These are phyloP conservation scores for Bolboschoenus planiculmis DNA, from an alignment of 176 grass and related monocot species.

Conservation along the genomic window DNA sequence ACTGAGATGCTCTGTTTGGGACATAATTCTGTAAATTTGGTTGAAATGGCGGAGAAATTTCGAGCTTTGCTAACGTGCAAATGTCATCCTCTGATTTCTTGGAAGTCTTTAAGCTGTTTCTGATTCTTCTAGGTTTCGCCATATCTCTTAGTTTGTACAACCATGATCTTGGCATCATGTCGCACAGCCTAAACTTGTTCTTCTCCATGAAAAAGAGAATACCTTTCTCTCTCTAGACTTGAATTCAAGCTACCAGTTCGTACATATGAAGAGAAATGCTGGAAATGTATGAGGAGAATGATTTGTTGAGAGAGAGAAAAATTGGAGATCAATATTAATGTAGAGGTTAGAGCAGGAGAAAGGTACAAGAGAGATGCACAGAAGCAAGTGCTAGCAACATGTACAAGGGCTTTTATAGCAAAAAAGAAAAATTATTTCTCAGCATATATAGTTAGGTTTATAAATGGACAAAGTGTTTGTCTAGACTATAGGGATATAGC, in stretches of 20 bases:
- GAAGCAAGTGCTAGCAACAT: neutral
- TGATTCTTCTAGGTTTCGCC: conserved; percentile 32
- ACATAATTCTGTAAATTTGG: conserved; percentile 13
- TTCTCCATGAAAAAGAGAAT: conserved; percentile 20
- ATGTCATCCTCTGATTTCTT: neutral
- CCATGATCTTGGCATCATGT: conserved; percentile 58
- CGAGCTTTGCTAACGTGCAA: neutral
- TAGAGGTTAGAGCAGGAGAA: neutral
- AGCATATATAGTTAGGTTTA: neutral
- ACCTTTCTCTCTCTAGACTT: neutral
- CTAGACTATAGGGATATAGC: neutral
- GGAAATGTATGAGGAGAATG: neutral
- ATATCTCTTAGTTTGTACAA: conserved; percentile 62
- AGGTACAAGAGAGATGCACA: neutral
- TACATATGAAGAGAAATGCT: neutral
- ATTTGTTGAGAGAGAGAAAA: neutral
- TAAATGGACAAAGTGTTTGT: neutral
- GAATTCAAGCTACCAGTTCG: neutral
- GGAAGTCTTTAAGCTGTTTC: conserved; percentile 16
- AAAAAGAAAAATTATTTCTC: neutral
- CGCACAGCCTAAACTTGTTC: conserved; percentile 32
- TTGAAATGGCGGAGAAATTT: neutral
- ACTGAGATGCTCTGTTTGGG: conserved; percentile 71
- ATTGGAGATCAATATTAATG: neutral
- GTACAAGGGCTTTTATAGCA: neutral